These are phyloP conservation scores for Phlyctochytrium arcticum DNA, from an alignment of 192 early-diverging fungal genomes.

Conservation along the genomic window DNA sequence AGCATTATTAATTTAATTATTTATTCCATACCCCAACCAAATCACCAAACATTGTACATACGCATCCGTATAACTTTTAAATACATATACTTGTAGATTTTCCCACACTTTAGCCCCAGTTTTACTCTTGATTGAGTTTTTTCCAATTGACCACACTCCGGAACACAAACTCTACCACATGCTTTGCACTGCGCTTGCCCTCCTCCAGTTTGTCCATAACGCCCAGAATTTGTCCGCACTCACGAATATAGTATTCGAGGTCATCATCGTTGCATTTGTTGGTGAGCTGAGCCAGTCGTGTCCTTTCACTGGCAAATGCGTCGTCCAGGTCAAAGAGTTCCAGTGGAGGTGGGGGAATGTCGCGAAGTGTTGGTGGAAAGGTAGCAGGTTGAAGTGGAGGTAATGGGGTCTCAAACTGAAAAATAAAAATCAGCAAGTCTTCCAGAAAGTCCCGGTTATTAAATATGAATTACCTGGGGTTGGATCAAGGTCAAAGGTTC, in stretches of 20 bases:
- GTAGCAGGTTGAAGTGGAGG: conserved; percentile 57
- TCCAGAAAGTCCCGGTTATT: neutral
- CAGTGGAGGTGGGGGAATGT: conserved; percentile 55
- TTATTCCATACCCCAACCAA: no score
- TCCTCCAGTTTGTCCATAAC: conserved; percentile 46
- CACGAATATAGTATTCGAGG: conserved; percentile 60
- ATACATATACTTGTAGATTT: neutral
- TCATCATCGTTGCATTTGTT: conserved; percentile 66
- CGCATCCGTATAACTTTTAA: no score
- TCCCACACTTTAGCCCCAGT: neutral
- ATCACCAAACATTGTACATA: no score
- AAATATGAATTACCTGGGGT: conserved; percentile 38
- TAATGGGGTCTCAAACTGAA: conserved; percentile 61
- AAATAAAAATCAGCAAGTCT: neutral
- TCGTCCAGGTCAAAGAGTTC: conserved; percentile 66
- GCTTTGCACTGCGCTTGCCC: conserved; percentile 37
- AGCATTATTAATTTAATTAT: neutral
- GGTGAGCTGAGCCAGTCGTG: conserved; percentile 52
- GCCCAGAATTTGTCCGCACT: conserved; percentile 57
- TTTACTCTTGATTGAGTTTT: neutral
- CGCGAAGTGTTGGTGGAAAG: conserved; percentile 52
- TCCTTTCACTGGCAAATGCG: conserved; percentile 50
- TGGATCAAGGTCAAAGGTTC: conserved; percentile 59
- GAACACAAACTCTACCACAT: conserved; percentile 56
- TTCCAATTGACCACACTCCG: conserved; percentile 57